Percentiles rank a stretch among this genome's conserved stretches.
phyloP scores from a whole-genome alignment of 2,329 filamentous ascomycete genomes.

The Phialemoniopsis sp. region DNA sequence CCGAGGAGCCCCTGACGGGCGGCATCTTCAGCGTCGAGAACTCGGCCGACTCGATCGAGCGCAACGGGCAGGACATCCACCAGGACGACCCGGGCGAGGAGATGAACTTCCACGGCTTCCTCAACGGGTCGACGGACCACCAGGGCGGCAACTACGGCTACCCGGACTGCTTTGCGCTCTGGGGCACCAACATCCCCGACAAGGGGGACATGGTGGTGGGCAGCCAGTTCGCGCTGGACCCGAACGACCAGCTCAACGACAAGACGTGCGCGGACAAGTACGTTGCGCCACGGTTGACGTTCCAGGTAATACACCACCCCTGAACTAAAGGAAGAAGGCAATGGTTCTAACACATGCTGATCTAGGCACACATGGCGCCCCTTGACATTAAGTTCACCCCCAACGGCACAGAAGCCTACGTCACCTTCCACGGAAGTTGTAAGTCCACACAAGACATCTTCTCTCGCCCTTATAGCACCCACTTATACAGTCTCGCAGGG shows the following conservation, averaged over 20 bases:
- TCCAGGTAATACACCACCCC: conserved; percentile 22
- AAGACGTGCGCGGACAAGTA: conserved; percentile 35
- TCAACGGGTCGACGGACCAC: conserved; percentile 27
- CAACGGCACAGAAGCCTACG: conserved; percentile 54
- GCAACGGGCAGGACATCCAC: conserved; percentile 53
- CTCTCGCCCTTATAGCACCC: conserved; percentile 17
- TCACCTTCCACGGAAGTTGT: conserved; percentile 72
- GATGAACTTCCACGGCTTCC: conserved; percentile 66
- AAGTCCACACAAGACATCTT: conserved; percentile 18
- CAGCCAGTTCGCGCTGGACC: conserved; percentile 41
- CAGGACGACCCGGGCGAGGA: conserved; percentile 68
- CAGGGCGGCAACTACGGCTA: conserved; percentile 63
- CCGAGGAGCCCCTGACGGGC: conserved; percentile 31
- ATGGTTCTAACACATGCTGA: no score
- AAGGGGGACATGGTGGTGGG: conserved; percentile 36
- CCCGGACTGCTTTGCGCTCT: conserved; percentile 64
- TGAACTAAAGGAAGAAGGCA: no score
- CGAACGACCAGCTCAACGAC: conserved; percentile 31
- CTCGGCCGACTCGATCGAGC: conserved; percentile 36
- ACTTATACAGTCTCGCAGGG: conserved; percentile 10
- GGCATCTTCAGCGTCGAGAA: conserved; percentile 13
- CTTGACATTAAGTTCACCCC: conserved; percentile 66
- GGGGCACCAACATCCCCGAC: conserved; percentile 48
- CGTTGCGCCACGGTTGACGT: conserved; percentile 50
- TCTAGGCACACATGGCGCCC: conserved; percentile 65